phyloP scores from a whole-genome alignment of 768 basidiomycete species.

The Hygrocybe coccinea region DNA sequence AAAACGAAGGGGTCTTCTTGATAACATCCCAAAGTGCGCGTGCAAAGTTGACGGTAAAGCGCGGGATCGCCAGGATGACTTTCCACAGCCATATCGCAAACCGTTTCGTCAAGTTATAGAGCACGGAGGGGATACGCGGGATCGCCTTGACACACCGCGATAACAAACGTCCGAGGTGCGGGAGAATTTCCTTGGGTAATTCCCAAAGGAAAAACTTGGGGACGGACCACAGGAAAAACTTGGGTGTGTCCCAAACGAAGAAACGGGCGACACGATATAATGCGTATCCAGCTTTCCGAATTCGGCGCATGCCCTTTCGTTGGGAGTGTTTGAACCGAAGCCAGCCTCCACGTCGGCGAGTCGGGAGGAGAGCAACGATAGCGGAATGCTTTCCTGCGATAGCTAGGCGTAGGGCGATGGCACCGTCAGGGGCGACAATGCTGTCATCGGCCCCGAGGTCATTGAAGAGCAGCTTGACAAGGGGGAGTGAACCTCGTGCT shows the following conservation, averaged over 20 bases:
- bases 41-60: not conserved
- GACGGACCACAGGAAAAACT: not conserved
- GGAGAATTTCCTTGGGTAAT: not conserved
- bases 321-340: conserved; percentile 1
- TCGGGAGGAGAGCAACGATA: not conserved
- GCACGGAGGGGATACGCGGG: not conserved
- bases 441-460: not conserved
- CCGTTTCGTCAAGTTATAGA: not conserved
- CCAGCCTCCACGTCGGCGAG: not conserved
- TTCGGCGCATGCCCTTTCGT: not conserved
- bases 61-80: not conserved
- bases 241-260: not conserved
- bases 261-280: not conserved
- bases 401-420: not conserved
- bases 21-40: not conserved
- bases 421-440: not conserved
- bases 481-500: not conserved
- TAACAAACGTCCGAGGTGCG: not conserved
- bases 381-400: not conserved
- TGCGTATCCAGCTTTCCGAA: not conserved
- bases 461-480: not conserved
- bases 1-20: not conserved
- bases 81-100: not conserved
- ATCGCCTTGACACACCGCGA: not conserved
- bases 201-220: not conserved